Evolutionary conservation across 805 yeast species (phyloP).

Genomic region (Blastobotrys peoriensis): DNA sequence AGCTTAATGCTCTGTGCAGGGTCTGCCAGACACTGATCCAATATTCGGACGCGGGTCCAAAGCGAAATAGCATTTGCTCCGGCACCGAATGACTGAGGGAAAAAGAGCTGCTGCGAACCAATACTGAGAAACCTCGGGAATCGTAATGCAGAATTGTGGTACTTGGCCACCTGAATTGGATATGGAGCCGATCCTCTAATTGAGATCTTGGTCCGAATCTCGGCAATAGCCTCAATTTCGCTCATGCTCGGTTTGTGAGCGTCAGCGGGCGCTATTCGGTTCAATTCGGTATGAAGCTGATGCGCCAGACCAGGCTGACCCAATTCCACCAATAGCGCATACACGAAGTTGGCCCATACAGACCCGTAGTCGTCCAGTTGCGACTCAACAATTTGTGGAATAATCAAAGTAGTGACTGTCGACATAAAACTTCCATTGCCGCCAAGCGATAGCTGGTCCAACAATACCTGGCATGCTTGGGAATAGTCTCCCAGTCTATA

Average conservation of each 20-base stretch:
- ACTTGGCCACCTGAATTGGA: no score
- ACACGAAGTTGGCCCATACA: conserved; percentile 15
- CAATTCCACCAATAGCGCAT: conserved; percentile 6
- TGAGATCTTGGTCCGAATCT: no score
- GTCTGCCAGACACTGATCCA: not conserved
- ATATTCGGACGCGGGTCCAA: not conserved
- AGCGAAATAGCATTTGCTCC: not conserved
- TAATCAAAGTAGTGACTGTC: conserved; percentile 13
- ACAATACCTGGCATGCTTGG: conserved; percentile 10
- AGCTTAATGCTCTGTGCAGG: not conserved
- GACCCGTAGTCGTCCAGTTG: conserved; percentile 11
- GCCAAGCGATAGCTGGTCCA: conserved; percentile 16
- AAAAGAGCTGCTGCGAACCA: no score
- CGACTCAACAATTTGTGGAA: conserved; percentile 9
- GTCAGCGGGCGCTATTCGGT: no score
- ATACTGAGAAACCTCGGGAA: no score
- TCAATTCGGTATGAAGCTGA: no score
- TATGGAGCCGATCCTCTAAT: no score
- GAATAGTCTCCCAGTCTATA: conserved; percentile 8
- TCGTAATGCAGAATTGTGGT: no score
- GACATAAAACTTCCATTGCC: conserved; percentile 5
- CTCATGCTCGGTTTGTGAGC: no score
- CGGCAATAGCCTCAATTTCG: no score
- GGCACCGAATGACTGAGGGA: no score
- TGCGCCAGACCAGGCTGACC: conserved; percentile 9